Evolutionary conservation across 2,329 filamentous ascomycete species (phyloP), one percentile per base, ranked within the genome.

Genomic region (Sclerotinia sclerotiorum): DNA sequence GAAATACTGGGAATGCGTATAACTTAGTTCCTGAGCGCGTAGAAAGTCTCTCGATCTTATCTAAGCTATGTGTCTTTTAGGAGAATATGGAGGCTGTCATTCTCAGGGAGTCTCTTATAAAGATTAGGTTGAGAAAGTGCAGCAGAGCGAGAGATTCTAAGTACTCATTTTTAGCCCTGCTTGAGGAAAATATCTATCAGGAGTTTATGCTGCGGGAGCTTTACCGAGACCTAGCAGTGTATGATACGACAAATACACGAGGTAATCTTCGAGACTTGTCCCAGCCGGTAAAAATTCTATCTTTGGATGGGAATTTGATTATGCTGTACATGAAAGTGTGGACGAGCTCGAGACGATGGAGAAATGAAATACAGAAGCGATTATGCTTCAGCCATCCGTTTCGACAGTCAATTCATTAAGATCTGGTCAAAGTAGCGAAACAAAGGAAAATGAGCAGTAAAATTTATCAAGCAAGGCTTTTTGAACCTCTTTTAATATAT

Each of bases 1-100:
- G 10, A 13, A 21, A 6, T 6, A 6, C 15, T 35, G 0, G 2
- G 2, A 1, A 35, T 13, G 19, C 5, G 5, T 13, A 2, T 0
- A 13, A 5, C 3, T 13, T 11, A 13, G 1, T 55, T 35, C 4
- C 29, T 21, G 19, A 11, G 10, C 8, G 10, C 8, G 13, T 11
- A n/a, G 19, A 0, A 1, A 11, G 27, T 32, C 5, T 21, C 4
- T n/a, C 5, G 17, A 7, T 35, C 29, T 15, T 55, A 35, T 10
- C 52, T 55, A 19, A 21, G 3, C 13, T 6, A 13, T 1, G 6
- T 1, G 5, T 5, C 51, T 55, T 10, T n/a, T 11, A 21, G 2
- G 11, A 55, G 4, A 35, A 1, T 19, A 2, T 55, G 10, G 17
- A 55, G 10, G 2, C 5, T 11, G 4, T 55, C 1, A 10, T n/a